Base-by-base conservation (phyloP, 768 basidiomycete genomes). In the Russula vinacea region DNA sequence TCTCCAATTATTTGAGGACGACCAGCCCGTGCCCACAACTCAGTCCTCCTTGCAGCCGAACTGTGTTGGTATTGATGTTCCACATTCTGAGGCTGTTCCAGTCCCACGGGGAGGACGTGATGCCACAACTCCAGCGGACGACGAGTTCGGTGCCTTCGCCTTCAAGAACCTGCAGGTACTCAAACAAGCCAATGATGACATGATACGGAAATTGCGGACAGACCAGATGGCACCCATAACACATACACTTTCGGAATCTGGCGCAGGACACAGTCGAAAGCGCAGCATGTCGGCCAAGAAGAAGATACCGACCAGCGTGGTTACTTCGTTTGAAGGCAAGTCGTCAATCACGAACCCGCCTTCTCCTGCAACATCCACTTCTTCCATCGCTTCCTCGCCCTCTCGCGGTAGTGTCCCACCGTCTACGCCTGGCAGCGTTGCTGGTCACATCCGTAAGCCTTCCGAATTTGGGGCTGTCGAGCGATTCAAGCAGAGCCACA, bases 131-230 rank as follows among this genome's bases (percentile, higher is more conserved):
- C 82, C 86, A 39, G 83, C 83, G 19, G 85, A 84, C 67, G 93
- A 96, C 70, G 95, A 98, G 71, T 99, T 98, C 76, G 97, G 97
- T 24, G 88, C 93, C 0, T 99, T 99, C 79, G 94, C 89, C 76
- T 99, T 94, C 83, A 98, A 98, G 81, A 99, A 99, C 73, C 75
- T 98, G 47, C 93, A 93, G 0, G 84, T 97, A 8, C 78, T 98
- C 75, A 99, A 98, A 77, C 94, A 98, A 76, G 94, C 93, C 19
- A 99, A 99, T 74, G 97, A 99, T 76, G 95, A 98, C 73, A 87
- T 98, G 69, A 97, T 99, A 70, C 87, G 92, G 65, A 97, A 98
- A 76, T 81, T 98, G 72, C 89, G 92, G 76, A 91, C 90, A 2
- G 96, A 98, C 68, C 92, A 93, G 71, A 83, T 94, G 77, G 77